These are phyloP conservation scores for Tetracladium maxilliforme DNA, from an alignment of 2,329 filamentous ascomycete species.

Conservation along the genomic window DNA sequence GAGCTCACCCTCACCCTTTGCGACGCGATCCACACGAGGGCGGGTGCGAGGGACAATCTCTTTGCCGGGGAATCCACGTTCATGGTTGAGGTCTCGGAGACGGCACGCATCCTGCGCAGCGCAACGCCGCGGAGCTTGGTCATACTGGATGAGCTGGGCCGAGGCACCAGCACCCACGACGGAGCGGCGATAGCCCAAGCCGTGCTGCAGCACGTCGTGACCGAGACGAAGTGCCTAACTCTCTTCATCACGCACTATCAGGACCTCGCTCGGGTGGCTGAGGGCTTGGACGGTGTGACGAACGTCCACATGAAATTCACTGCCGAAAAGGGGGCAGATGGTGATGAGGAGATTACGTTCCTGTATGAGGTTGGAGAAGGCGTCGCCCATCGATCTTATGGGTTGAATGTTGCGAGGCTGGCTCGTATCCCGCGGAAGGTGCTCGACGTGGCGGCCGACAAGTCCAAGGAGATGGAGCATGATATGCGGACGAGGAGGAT, in stretches of 20 bases:
- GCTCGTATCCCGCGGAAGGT: slow-evolving; percentile 67
- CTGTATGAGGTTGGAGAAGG: slow-evolving; percentile 86
- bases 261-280: slow-evolving; percentile 55
- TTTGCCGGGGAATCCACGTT: slow-evolving; percentile 91
- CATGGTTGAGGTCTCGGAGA: slow-evolving; percentile 95
- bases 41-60: slow-evolving; percentile 89
- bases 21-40: slow-evolving; percentile 87
- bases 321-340: slow-evolving; percentile 17
- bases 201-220: slow-evolving; percentile 73
- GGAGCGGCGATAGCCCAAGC: slow-evolving; percentile 91
- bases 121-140: slow-evolving; percentile 76
- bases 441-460: slow-evolving; percentile 63
- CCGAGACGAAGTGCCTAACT: slow-evolving; percentile 60
- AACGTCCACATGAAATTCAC: slow-evolving; percentile 95
- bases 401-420: slow-evolving; percentile 79
- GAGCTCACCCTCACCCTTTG: slow-evolving; percentile 63
- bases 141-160: slow-evolving; percentile 86
- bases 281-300: slow-evolving; percentile 42
- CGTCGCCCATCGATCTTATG: slow-evolving; percentile 86
- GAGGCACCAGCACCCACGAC: slow-evolving; percentile 89
- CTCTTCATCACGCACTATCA: slow-evolving; percentile 99
- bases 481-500: slow-evolving; percentile 51
- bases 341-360: slow-evolving; percentile 76
- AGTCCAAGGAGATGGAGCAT: slow-evolving; percentile 69
- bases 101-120: slow-evolving; percentile 76